phyloP scores from a whole-genome alignment of 2,329 filamentous ascomycete species.

The Exophiala bonariae region DNA sequence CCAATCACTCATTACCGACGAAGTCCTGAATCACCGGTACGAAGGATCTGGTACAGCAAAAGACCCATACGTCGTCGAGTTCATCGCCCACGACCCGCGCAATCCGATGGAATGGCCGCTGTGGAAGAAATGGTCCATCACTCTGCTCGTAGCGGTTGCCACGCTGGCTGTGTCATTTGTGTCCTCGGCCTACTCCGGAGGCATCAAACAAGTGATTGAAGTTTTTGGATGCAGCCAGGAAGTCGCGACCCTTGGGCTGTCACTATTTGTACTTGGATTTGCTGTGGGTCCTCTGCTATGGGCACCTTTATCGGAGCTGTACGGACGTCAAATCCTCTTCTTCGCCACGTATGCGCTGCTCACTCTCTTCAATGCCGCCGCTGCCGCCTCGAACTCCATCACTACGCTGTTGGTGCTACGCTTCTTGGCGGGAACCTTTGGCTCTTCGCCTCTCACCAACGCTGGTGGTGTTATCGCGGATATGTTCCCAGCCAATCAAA shows the following conservation, averaged over 20 bases:
- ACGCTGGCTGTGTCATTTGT: slow-evolving; percentile 59
- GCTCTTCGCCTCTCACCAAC: slow-evolving; percentile 62
- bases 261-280: slow-evolving; percentile 54
- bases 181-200: slow-evolving; percentile 58
- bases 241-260: slow-evolving; percentile 49
- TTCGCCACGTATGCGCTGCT: slow-evolving; percentile 62
- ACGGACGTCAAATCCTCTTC: slow-evolving; percentile 45
- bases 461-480: slow-evolving; percentile 68
- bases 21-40: slow-evolving; percentile 32
- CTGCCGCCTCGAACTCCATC: slow-evolving; percentile 63
- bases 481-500: slow-evolving; percentile 58
- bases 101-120: slow-evolving; percentile 69
- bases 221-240: slow-evolving; percentile 48
- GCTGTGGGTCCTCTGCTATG: slow-evolving; percentile 60
- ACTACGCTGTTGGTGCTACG: slow-evolving; percentile 66
- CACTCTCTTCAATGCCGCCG: slow-evolving; percentile 63
- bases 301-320: slow-evolving; percentile 30
- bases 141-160: slow-evolving; percentile 62
- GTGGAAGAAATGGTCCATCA: slow-evolving; percentile 67
- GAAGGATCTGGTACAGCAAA: slow-evolving; percentile 68
- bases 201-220: slow-evolving; percentile 51
- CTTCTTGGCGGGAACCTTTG: slow-evolving; percentile 50
- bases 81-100: slow-evolving; percentile 47
- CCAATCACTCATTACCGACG: slow-evolving; percentile 16
- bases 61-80: slow-evolving; percentile 62